phyloP scores from a whole-genome alignment of 768 basidiomycete species.

The Antrodiella citrinella region DNA sequence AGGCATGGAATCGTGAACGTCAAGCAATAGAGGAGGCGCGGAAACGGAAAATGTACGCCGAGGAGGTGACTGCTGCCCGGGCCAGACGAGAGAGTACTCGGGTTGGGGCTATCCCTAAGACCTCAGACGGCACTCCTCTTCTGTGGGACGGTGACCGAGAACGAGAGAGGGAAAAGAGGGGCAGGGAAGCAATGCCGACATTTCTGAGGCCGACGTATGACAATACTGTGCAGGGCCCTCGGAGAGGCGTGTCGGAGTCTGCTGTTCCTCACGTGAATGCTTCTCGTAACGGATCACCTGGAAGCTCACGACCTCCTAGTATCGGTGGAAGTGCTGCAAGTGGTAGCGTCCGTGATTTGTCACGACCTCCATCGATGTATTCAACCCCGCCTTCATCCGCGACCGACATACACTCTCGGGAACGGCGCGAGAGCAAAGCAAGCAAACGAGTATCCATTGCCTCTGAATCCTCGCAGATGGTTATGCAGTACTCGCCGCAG shows the following conservation, averaged over 20 bases:
- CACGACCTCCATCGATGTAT: constrained; percentile 49
- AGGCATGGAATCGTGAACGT: constrained; percentile 2
- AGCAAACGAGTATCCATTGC: constrained; percentile 18
- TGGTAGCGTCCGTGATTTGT: constrained; percentile 30
- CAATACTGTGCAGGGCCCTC: constrained; percentile 3
- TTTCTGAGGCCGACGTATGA: constrained; percentile 18
- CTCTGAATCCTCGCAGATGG: constrained; percentile 12
- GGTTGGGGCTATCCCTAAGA: constrained; percentile 13
- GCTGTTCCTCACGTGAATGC: constrained; percentile 11
- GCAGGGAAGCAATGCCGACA: constrained; percentile 5
- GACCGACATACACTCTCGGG: constrained; percentile 20
- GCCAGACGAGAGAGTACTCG: constrained; percentile 45
- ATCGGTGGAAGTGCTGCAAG: constrained; percentile 26
- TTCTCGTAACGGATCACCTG: constrained; percentile 38
- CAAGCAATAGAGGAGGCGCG: constrained; percentile 8
- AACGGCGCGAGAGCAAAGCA: constrained; percentile 27
- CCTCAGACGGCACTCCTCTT: not conserved
- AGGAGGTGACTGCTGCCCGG: constrained; percentile 55
- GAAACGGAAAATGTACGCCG: constrained; percentile 32
- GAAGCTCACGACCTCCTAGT: constrained; percentile 44
- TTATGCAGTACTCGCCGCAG: constrained; percentile 8
- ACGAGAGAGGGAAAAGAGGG: constrained; percentile 16
- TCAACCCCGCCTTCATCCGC: constrained; percentile 46
- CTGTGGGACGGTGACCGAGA: constrained; percentile 15
- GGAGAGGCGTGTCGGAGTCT: constrained; percentile 24